These are phyloP conservation scores for Fraxinus floribunda DNA, from an alignment of 305 asterid genomes.

Conservation along the genomic window DNA sequence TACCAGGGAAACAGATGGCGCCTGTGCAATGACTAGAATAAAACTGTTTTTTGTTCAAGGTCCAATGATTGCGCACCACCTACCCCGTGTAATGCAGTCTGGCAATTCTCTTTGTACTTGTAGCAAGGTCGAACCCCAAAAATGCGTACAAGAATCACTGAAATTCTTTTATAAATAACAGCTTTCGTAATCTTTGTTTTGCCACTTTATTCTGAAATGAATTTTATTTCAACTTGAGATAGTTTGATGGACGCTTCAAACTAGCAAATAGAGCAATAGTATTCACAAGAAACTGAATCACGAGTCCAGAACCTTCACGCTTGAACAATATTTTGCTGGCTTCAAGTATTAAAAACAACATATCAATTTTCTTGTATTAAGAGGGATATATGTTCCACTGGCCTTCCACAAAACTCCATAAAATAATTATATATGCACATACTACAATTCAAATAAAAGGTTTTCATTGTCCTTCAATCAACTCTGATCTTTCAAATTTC, in stretches of 20 bases:
- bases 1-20: neutral
- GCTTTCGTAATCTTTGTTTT: neutral
- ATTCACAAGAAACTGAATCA: neutral
- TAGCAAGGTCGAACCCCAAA: neutral
- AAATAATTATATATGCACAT: neutral
- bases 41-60: neutral
- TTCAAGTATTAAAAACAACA: neutral
- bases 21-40: neutral
- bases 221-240: neutral
- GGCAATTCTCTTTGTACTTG: neutral
- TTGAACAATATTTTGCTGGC: neutral
- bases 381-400: neutral
- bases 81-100: neutral
- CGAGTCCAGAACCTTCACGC: neutral
- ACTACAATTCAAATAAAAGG: neutral
- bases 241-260: neutral
- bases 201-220: neutral
- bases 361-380: neutral
- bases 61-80: neutral
- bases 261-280: neutral
- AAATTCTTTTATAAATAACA: neutral
- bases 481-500: neutral
- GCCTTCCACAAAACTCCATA: neutral
- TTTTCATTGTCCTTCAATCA: neutral
- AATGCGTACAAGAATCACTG: neutral